Evolutionary conservation across 257 asterid genomes (phyloP).

Genomic region (Lycium barbarum): DNA sequence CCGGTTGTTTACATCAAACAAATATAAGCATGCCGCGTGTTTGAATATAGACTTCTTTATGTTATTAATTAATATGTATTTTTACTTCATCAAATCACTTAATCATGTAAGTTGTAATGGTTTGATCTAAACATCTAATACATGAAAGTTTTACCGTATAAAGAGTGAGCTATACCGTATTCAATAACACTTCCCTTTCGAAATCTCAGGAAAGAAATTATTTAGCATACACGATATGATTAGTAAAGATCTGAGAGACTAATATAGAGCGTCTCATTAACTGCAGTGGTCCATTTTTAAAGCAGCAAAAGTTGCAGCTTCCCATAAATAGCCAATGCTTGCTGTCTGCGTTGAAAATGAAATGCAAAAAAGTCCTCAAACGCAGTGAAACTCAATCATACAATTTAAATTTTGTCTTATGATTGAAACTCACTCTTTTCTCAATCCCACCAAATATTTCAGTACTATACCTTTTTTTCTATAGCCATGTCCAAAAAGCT

Average conservation of each 20-base stretch:
- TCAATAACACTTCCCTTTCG: neutral
- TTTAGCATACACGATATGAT: neutral
- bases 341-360: neutral
- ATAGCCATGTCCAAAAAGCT: slow-evolving; percentile 17
- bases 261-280: neutral
- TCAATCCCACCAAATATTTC: neutral
- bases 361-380: neutral
- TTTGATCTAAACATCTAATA: too few species aligned
- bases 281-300: neutral
- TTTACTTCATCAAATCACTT: too few species aligned
- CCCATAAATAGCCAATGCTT: neutral
- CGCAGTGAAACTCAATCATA: neutral
- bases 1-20: too few species aligned
- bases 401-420: neutral
- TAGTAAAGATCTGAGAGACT: neutral
- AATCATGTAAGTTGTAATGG: too few species aligned
- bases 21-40: too few species aligned
- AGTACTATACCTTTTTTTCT: neutral
- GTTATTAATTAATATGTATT: too few species aligned
- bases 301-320: neutral
- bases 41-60: too few species aligned
- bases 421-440: slow-evolving; percentile 13
- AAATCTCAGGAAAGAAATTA: neutral
- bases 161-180: neutral
- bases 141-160: too few species aligned